A percentile compares a stretch with the other conserved stretches of the same genome.
Evolutionary conservation across 805 yeast species (phyloP).

Genomic region (Zygosaccharomyces siamensis): DNA sequence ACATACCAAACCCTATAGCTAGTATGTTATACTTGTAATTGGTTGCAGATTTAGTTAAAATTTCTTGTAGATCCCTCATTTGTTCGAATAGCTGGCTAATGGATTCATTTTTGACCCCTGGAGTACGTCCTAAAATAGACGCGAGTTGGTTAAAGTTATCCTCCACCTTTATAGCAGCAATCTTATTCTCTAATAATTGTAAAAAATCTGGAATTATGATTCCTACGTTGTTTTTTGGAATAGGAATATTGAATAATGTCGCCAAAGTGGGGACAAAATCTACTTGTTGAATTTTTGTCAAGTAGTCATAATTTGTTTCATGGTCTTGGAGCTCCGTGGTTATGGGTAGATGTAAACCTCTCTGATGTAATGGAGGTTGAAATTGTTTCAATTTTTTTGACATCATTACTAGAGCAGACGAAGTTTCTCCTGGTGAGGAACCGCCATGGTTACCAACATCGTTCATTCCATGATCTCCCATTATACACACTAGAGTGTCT

Average conservation of each 20-base stretch:
- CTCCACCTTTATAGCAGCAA: slow-evolving; percentile 31
- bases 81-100: slow-evolving; percentile 31
- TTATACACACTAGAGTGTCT: slow-evolving; percentile 60
- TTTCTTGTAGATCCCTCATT: slow-evolving; percentile 45
- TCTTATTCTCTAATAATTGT: slow-evolving; percentile 41
- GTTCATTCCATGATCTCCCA: slow-evolving; percentile 97
- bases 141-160: slow-evolving; percentile 59
- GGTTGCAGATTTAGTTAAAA: slow-evolving; percentile 58
- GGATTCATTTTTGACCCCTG: slow-evolving; percentile 9
- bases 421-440: slow-evolving; percentile 86
- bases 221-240: slow-evolving; percentile 88
- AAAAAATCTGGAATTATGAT: slow-evolving; percentile 56
- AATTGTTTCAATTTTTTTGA: slow-evolving; percentile 51
- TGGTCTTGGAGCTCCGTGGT: slow-evolving; percentile 33
- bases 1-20: slow-evolving; percentile 25
- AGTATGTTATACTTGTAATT: slow-evolving; percentile 61
- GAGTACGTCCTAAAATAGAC: slow-evolving; percentile 19
- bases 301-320: slow-evolving; percentile 47
- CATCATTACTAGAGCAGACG: slow-evolving; percentile 69
- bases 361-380: slow-evolving; percentile 17
- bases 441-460: slow-evolving; percentile 97
- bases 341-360: slow-evolving; percentile 15
- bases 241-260: slow-evolving; percentile 73
- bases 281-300: slow-evolving; percentile 66
- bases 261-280: slow-evolving; percentile 92